A percentile compares a stretch with the other conserved stretches of the same genome.
Evolutionary conservation across 2,329 filamentous ascomycete species (phyloP).

Genomic region (Paramyrothecium sp.): DNA sequence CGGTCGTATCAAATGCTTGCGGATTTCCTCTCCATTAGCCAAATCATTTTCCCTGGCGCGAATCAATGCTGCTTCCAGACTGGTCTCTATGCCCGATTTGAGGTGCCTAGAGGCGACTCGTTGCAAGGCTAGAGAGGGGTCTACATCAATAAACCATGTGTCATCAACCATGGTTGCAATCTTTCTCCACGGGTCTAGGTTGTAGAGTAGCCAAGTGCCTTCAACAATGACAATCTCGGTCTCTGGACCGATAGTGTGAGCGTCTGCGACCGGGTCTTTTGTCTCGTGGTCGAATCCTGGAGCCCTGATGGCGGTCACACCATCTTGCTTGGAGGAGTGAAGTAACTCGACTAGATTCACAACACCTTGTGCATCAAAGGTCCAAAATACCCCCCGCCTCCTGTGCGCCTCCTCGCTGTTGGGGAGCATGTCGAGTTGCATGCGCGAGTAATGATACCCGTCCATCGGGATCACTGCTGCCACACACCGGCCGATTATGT

Average conservation of each 20-base stretch:
- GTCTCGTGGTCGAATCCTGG: neutral
- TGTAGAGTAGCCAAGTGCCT: neutral
- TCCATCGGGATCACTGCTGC: neutral
- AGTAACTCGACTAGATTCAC: neutral
- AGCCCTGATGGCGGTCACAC: neutral
- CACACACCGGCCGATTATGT: neutral
- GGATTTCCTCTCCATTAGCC: neutral
- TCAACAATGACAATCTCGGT: neutral
- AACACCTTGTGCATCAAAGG: neutral
- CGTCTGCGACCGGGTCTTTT: neutral
- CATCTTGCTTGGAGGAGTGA: neutral
- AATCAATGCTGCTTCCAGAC: neutral
- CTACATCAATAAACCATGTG: neutral
- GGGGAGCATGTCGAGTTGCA: neutral
- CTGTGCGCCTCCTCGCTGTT: neutral
- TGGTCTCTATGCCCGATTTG: neutral
- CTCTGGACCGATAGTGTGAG: neutral
- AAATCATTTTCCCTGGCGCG: neutral
- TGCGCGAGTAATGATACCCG: neutral
- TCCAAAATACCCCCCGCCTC: neutral
- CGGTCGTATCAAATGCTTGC: neutral
- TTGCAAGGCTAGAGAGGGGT: neutral
- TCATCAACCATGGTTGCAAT: neutral
- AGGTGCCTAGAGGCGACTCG: neutral
- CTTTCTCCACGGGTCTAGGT: neutral